Base-by-base conservation (phyloP, 2,329 filamentous ascomycete genomes). In the Cylindrodendrum hubeiense region DNA sequence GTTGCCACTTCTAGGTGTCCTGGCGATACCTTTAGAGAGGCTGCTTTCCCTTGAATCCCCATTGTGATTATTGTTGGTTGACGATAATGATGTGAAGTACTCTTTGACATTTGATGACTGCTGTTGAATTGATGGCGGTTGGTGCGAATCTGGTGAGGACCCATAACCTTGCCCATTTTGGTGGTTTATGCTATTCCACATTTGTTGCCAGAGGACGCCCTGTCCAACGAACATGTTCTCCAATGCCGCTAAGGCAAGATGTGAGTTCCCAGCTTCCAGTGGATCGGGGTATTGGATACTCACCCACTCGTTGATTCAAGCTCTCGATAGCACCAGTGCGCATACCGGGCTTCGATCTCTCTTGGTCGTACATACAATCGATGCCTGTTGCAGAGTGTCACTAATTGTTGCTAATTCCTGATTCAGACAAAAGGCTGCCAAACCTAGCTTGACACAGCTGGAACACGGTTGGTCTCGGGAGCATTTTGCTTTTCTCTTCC, bases 401-500 rank as follows among this genome's bases (percentile, higher is more conserved):
- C 24, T 33, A 44, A 2, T 13, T 76, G 28, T 63, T 77, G 77
- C 37, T 75, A 70, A 37, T 65, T 44, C 64, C 67, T 3, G 70
- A 37, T 65, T 39, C 64, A 66, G 3, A 76, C 66, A 54, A 82
- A 84, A 53, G 82, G 79, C 1, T 4, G 4, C 19, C 47, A 34
- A 51, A 30, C 51, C 51, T 9, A 61, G 51, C 9, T 61, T 61
- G 3, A 51, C 24, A 19, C 59, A 61, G 24, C 15, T 61, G 3
- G 80, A 79, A 63, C 83, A 84, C 8, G 82, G 82, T 51, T 81
- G 79, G 28, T 76, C 71, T 22, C 81, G 74, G 26, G 80, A 79
- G 70, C 82, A 84, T 46, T 80, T 81, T 17, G 82, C 79, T 54
- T 85, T 84, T 67, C 81, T 83, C 55, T 78, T 81, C 5, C 82